A percentile compares a stretch with the other conserved stretches of the same genome.
These are phyloP conservation scores for Aspergillus floridensis DNA, from an alignment of 2,329 filamentous ascomycete genomes.

Conservation along the genomic window DNA sequence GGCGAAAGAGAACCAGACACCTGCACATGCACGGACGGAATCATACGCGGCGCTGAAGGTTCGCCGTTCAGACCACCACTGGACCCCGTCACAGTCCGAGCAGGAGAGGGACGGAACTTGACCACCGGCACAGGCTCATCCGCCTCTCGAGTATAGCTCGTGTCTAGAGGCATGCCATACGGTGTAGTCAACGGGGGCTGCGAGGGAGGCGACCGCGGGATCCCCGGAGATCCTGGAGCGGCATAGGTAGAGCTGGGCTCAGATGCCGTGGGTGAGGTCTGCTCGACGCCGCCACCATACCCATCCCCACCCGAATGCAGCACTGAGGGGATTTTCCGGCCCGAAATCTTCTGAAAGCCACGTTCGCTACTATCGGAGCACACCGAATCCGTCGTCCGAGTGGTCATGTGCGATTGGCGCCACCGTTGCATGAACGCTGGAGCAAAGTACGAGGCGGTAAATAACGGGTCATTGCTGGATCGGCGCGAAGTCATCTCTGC, in stretches of 20 bases:
- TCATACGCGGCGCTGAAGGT: constrained; percentile 22
- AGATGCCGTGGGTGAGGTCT: constrained; percentile 31
- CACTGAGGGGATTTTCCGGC: constrained; percentile 48
- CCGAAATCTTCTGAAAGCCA: constrained; percentile 51
- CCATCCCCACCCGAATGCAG: constrained; percentile 48
- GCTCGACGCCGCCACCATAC: constrained; percentile 39
- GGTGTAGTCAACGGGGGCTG: constrained; percentile 31
- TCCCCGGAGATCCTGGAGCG: constrained; percentile 24
- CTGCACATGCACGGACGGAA: constrained; percentile 19
- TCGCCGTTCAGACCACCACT: constrained; percentile 27
- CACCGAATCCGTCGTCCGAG: constrained; percentile 34
- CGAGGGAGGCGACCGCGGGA: constrained; percentile 21
- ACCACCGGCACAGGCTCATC: constrained; percentile 30
- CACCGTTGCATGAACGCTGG: constrained; percentile 43
- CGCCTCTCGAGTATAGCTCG: constrained; percentile 31
- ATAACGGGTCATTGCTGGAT: constrained; percentile 39
- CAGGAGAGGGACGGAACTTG: constrained; percentile 44
- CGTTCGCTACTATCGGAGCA: constrained; percentile 42
- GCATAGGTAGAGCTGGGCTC: constrained; percentile 23
- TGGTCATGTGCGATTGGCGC: constrained; percentile 38
- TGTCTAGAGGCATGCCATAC: constrained; percentile 31
- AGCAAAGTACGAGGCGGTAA: constrained; percentile 38
- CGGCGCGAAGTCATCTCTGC: constrained; percentile 36
- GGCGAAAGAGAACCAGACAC: constrained; percentile 27
- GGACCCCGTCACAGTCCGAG: constrained; percentile 41